Conservation (phyloP, 495 filamentous ascomycete genomes). For the Penicillium dipodomyicola region DNA sequence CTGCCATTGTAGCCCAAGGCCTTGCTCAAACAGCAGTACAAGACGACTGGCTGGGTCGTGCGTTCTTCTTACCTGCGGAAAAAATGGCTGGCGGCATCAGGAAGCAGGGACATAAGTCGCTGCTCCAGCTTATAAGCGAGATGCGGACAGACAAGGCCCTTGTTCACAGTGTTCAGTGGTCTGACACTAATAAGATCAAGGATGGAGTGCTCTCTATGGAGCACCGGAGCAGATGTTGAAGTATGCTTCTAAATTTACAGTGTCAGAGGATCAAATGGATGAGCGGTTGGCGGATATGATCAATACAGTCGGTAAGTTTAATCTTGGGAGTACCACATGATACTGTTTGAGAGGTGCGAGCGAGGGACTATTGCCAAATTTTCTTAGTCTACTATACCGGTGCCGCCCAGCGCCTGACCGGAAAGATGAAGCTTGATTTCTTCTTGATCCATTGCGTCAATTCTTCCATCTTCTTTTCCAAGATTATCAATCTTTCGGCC, state of each 20-base stretch:
- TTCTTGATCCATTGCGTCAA: conserved; percentile 73
- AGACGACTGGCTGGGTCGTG: conserved; percentile 42
- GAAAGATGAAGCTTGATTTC: conserved; percentile 74
- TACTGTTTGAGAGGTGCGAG: not conserved
- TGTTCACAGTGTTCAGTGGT: conserved; percentile 42
- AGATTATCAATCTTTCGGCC: conserved; percentile 43
- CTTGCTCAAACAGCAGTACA: conserved; percentile 74
- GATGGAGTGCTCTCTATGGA: conserved; percentile 63
- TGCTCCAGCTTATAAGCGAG: conserved; percentile 59
- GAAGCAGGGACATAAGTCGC: conserved; percentile 40
- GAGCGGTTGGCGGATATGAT: conserved; percentile 74
- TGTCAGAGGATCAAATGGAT: conserved; percentile 58
- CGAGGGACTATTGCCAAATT: not conserved
- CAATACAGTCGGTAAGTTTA: conserved; percentile 52
- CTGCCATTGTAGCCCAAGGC: conserved; percentile 78
- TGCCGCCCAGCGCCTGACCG: conserved; percentile 58
- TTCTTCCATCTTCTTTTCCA: conserved; percentile 59
- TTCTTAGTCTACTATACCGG: conserved; percentile 56
- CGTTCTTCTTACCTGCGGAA: conserved; percentile 55
- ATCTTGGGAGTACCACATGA: not conserved
- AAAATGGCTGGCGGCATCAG: conserved; percentile 38
- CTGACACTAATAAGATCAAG: conserved; percentile 60
- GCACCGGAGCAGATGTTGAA: conserved; percentile 62
- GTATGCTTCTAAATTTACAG: conserved; percentile 57
- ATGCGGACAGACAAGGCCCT: conserved; percentile 56